Base-by-base conservation (phyloP, 345 rosid genomes). In the Citropsis articulata region DNA sequence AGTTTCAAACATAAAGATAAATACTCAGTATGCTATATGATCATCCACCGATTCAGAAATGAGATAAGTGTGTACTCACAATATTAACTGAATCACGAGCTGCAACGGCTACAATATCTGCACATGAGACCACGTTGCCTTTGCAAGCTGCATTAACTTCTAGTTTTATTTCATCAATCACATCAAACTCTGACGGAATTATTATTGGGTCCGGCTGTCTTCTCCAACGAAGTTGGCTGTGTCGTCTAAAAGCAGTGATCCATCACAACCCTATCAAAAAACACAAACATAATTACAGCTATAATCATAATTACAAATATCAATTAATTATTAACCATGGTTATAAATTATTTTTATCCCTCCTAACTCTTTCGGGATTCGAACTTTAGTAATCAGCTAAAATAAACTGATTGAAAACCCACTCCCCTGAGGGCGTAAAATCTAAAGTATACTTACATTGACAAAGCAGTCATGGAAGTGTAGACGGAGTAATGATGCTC, bases 261-360 rank as follows among this genome's bases (percentile, higher is more conserved):
- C 93, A 40, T 91, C 93, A 53, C 93, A 91, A 12, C 95, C 95
- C 90, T 88, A 48, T 7, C 6, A 66, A 66, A 9, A 28, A 12
- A 13, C 33, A 61, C 27, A 4, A 61, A 24, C 16, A 24, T 25
- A 25, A 12, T 24, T 12, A 25, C 9, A 56, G 27, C 1, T 25
- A 56, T 56, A 56, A 19, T 56, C 61, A 56, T 22, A 8, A 6
- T 56, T 56, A 56, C 10, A 19, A 56, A 19, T 22, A 19, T 18
- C n/a, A 55, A 55, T 55, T 55, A 55, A 18, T 18, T 10, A 45
- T 45, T 45, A 12, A 2, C 50, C 16, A 45, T 45, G 2, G 16
- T 45, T 45, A 10, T 12, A 45, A 45, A 45, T n/a, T 45, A 45
- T 12, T 45, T 45, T 45, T 45, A 12, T 12, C 3, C 16, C 50